Base-by-base conservation (phyloP, 2,329 filamentous ascomycete genomes). In the Dactylellina sp. region DNA sequence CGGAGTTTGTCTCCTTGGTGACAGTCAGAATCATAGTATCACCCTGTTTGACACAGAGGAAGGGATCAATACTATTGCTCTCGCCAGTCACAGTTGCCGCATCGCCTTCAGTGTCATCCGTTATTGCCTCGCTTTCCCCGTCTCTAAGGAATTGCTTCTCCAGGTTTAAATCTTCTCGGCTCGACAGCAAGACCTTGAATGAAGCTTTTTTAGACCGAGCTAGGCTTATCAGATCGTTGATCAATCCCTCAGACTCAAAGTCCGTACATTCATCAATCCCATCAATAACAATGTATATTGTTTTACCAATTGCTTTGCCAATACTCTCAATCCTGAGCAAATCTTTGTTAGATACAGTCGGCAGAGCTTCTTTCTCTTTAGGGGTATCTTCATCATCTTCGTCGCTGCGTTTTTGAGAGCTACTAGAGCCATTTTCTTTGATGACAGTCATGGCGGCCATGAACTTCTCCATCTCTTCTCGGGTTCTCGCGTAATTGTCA, bases 191-290 rank as follows among this genome's bases (percentile, higher is more conserved):
- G 32, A 70, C 47, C 42, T 62, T 70, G 28, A 64, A 65, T 7
- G 32, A 35, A 12, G 64, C 56, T 22, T 55, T 61, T n/a, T 25
- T 61, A n/a, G 64, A 70, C 42, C 28, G 11, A 71, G 44, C 4
- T 32, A 71, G 56, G 2, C 47, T 24, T 22, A 63, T 32, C 28
- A 71, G n/a, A 4, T 42, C 56, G 2, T 47, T 14, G 2, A 62
- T 32, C 7, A 71, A n/a, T 0, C 28, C 28, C 3, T 25, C 7
- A 9, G 14, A 50, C 47, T 71, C 53, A 24, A 62, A 52, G 50
- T 71, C 65, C 6, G 57, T 63, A 20, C 65, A 71, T 28, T 71
- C 65, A 20, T 71, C 65, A 14, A 71, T 50, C 28, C 65, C 65
- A n/a, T 71, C 65, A 2, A 71, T 49, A 16, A 71, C 16, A 7